Percentiles rank a stretch among this genome's conserved stretches.
Conservation (phyloP, 345 rosid genomes). For the Murraya koenigii region DNA sequence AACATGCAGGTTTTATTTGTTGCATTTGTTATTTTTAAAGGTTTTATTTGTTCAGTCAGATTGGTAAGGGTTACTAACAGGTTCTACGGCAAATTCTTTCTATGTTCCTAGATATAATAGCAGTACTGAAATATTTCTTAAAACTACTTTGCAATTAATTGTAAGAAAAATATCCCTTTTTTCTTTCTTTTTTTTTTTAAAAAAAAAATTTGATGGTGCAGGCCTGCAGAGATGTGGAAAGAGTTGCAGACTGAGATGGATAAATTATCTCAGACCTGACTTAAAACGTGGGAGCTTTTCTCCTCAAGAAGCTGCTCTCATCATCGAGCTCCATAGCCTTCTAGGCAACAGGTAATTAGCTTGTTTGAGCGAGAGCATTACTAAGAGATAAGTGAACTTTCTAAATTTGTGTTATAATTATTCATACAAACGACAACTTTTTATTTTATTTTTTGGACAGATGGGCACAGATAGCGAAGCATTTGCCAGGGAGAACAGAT, state of each 20-base stretch:
- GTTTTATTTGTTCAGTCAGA: neutral
- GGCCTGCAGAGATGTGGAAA: slow-evolving; percentile 97
- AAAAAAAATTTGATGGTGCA: slow-evolving; percentile 23
- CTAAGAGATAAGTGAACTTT: neutral
- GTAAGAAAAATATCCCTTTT: neutral
- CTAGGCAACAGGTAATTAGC: slow-evolving; percentile 77
- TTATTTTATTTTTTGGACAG: slow-evolving; percentile 26
- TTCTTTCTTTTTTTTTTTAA: neutral
- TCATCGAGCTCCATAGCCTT: slow-evolving; percentile 89
- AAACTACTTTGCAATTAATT: no score
- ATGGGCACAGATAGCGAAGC: slow-evolving; percentile 93
- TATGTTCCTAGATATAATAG: neutral
- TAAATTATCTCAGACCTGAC: slow-evolving; percentile 91
- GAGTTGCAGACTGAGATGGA: slow-evolving; percentile 98
- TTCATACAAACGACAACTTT: neutral
- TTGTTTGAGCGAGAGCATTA: neutral
- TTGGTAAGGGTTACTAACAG: neutral
- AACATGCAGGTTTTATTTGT: slow-evolving; percentile 64
- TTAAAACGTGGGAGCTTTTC: slow-evolving; percentile 96
- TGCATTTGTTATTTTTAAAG: neutral
- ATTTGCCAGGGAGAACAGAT: slow-evolving; percentile 89
- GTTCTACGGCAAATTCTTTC: neutral
- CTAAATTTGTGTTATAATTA: neutral
- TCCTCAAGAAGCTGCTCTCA: slow-evolving; percentile 88
- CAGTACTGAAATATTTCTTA: no score